Conservation (phyloP, 345 rosid species). For the Salix dunnii region DNA sequence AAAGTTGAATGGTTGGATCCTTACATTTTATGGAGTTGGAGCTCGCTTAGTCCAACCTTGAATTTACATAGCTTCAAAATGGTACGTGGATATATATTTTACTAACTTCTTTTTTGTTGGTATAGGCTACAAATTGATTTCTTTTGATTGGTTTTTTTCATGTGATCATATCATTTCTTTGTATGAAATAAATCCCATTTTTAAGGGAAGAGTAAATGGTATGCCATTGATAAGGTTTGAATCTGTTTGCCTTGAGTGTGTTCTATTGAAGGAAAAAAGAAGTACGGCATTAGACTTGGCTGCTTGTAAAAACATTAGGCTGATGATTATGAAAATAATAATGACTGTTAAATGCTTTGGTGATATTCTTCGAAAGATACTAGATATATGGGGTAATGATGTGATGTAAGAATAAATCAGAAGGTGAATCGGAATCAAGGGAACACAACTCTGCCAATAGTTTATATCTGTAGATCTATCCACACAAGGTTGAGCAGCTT, state of each 20-base stretch:
- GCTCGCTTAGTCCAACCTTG: slow-evolving; percentile 8
- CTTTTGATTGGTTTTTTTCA: background rate
- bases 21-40: background rate
- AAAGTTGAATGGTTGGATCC: background rate
- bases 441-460: background rate
- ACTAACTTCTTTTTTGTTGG: background rate
- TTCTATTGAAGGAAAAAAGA: background rate
- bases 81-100: slow-evolving; percentile 7
- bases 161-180: background rate
- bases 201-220: background rate
- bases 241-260: background rate
- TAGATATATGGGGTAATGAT: background rate
- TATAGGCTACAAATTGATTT: background rate
- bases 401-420: background rate
- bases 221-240: background rate
- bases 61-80: slow-evolving; percentile 5
- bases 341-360: background rate
- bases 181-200: background rate
- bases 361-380: background rate
- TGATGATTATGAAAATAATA: background rate
- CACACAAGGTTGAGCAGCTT: background rate
- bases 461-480: background rate
- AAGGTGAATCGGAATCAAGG: background rate
- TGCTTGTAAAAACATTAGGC: background rate
- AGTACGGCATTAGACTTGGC: background rate